Evolutionary conservation across 2,329 filamentous ascomycete genomes (phyloP).

Genomic region (Penicillium aurantiogriseum): DNA sequence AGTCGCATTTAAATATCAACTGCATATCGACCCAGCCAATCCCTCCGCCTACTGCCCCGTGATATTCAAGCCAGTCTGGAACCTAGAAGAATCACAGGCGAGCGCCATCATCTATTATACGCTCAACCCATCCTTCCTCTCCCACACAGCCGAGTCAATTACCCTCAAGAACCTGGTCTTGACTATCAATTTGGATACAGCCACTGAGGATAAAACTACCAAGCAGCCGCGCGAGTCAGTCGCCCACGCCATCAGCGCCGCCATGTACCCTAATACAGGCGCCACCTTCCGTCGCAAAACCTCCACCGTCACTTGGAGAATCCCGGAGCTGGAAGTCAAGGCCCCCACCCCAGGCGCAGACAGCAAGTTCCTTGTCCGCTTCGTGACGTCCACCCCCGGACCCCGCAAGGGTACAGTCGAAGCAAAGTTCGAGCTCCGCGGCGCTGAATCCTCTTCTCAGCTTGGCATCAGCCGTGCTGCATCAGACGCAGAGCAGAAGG

Average conservation of each 20-base stretch:
- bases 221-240: conserved; percentile 44
- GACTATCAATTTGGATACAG: conserved; percentile 49
- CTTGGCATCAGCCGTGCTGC: conserved; percentile 58
- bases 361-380: conserved; percentile 78
- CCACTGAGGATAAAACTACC: conserved; percentile 44
- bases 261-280: conserved; percentile 48
- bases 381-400: conserved; percentile 69
- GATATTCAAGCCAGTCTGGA: conserved; percentile 74
- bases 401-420: conserved; percentile 76
- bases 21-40: conserved; percentile 66
- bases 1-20: conserved; percentile 88
- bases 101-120: conserved; percentile 82
- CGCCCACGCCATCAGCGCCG: conserved; percentile 42
- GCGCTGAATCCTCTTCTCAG: conserved; percentile 58
- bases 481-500: conserved; percentile 28
- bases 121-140: conserved; percentile 68
- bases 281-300: conserved; percentile 48
- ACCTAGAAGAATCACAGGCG: conserved; percentile 78
- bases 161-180: conserved; percentile 76
- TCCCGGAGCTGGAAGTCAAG: conserved; percentile 54
- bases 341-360: conserved; percentile 42
- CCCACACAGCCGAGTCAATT: conserved; percentile 48
- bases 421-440: conserved; percentile 72
- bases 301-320: conserved; percentile 47
- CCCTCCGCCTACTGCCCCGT: conserved; percentile 66